Percentiles rank a stretch among this genome's conserved stretches.
These are phyloP conservation scores for Haematococcus sp. DNA, from an alignment of 139 green algal genomes.

Conservation along the genomic window DNA sequence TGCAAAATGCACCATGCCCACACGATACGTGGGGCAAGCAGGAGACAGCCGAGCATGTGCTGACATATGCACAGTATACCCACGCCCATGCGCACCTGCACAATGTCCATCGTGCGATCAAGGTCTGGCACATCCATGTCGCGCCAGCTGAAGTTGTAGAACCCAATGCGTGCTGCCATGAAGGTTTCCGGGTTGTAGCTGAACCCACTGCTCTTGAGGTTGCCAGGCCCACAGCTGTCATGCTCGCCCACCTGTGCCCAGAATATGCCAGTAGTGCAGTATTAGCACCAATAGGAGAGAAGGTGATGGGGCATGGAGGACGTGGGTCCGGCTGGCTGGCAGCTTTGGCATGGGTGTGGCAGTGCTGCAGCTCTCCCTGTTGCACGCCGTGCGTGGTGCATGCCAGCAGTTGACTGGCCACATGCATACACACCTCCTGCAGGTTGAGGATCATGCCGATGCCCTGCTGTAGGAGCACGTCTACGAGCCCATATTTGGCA, in stretches of 20 bases:
- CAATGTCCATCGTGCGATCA: slow-evolving; percentile 68
- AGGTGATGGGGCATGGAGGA: no score
- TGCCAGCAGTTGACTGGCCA: no score
- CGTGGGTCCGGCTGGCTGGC: no score
- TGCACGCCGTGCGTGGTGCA: no score
- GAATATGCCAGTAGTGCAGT: not conserved
- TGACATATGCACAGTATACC: not conserved
- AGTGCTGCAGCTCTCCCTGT: no score
- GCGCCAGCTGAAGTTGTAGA: slow-evolving; percentile 67
- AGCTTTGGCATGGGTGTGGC: no score
- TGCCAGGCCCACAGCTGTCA: slow-evolving; percentile 61
- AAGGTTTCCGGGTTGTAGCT: slow-evolving; percentile 67
- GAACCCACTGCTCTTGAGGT: slow-evolving; percentile 55
- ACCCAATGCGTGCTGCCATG: slow-evolving; percentile 50
- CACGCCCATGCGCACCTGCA: slow-evolving; percentile 52
- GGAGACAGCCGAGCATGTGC: not conserved
- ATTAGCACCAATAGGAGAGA: no score
- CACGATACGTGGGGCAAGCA: no score
- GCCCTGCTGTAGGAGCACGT: slow-evolving; percentile 38
- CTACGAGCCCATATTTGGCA: slow-evolving; percentile 36
- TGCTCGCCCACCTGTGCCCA: slow-evolving; percentile 62
- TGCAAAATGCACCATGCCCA: not conserved
- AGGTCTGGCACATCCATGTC: slow-evolving; percentile 72
- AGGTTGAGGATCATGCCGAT: slow-evolving; percentile 75
- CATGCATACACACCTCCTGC: slow-evolving; percentile 44